phyloP scores from a whole-genome alignment of 2,329 filamentous ascomycete species.

The Aureobasidium namibiae region DNA sequence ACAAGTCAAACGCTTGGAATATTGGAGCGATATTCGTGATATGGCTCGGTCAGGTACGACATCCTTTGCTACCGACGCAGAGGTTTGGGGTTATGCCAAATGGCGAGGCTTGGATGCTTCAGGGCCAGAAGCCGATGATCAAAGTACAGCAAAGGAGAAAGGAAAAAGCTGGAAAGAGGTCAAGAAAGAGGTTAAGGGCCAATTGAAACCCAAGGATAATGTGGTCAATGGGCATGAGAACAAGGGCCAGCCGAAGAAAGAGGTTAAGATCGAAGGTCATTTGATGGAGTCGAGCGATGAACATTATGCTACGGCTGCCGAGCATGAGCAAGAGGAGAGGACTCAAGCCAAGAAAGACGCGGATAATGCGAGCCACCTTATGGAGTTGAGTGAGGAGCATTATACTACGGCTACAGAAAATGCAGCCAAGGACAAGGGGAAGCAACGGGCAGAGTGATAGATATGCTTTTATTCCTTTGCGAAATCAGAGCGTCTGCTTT shows the following conservation, averaged over 20 bases:
- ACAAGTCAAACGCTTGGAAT: slow-evolving; percentile 73
- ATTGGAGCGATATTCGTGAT: slow-evolving; percentile 65
- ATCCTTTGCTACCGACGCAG: slow-evolving; percentile 25
- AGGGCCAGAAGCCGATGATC: slow-evolving; percentile 20
- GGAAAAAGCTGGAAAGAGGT: slow-evolving; percentile 18
- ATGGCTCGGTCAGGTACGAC: slow-evolving; percentile 31
- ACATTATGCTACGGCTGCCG: neutral
- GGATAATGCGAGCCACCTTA: neutral
- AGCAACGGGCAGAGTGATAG: neutral
- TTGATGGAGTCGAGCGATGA: neutral
- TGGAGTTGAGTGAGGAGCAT: neutral
- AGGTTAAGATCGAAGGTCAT: neutral
- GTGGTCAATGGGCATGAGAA: neutral
- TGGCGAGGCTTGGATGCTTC: slow-evolving; percentile 33
- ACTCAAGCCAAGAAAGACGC: neutral
- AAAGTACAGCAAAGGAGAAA: slow-evolving; percentile 14
- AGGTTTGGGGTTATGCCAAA: slow-evolving; percentile 26
- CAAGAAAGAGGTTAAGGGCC: slow-evolving; percentile 1
- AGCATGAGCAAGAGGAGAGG: neutral
- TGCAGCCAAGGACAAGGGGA: neutral
- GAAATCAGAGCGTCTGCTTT: no score
- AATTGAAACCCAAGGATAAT: neutral
- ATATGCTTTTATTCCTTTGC: no score
- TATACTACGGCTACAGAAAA: neutral
- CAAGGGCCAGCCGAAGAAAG: neutral